Base-by-base conservation (phyloP, 179 eudicot genomes). In the Drosera spatulata region DNA sequence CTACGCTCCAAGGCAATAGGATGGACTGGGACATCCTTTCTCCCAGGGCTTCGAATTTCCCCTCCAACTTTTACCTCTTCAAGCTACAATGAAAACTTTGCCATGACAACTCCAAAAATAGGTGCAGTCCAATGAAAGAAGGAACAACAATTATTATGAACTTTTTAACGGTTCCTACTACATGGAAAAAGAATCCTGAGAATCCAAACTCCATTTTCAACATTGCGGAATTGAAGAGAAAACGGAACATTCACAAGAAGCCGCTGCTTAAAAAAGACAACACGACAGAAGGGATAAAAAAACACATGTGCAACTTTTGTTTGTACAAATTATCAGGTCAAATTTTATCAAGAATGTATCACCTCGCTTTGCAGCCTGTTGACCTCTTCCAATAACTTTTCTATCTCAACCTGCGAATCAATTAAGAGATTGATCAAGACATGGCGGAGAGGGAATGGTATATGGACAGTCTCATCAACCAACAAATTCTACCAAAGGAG, bases 361-460 rank as follows among this genome's bases (percentile, higher is more conserved):
- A 90, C 97, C 96, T 55, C 66, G 65, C 69, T 83, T 58, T 70
- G 86, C 79, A 94, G 64, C 64, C 60, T 84, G 38, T 7, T 62
- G 60, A 94, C 79, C 61, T 87, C 86, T 55, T 76, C 81, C 15
- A 43, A 60, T 71, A 90, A 73, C 68, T 76, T 79, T 42, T 77
- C 70, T 43, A 87, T 8, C 75, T 90, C 97, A 53, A 77, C 95
- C 99, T 94, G 95, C 63, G 80, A 61, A 43, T 43, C 66, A 66
- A 22, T 22, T 22, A 22, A 22, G 33, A 22, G 33, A 22, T 22
- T 22, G 33, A 22, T 22, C 33, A 22, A 22, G 33, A 22, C 33
- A 22, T 22, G 33, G 33, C 33, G 33, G 33, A 22, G 33, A 22
- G 33, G 33, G 33, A 22, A 22, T 22, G 33, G 33, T 22, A 22